Conservation (phyloP, 1,284 basidiomycete genomes). For the Trametes polyzona region DNA sequence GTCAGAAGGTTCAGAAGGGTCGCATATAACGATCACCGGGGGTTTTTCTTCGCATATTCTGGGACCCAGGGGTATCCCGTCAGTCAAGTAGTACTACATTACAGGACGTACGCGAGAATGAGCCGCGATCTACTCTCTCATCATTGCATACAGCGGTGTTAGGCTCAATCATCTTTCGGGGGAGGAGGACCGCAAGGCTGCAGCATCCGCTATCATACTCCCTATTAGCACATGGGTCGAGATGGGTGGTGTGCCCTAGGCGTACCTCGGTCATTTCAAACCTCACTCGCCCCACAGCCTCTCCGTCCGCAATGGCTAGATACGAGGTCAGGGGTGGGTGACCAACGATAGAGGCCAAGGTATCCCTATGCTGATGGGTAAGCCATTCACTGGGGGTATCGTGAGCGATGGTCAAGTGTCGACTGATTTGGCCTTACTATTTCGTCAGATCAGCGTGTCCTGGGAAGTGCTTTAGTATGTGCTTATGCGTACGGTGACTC, state of each 20-base stretch:
- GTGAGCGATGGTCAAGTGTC: slow-evolving; percentile 17
- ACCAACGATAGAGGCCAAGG: slow-evolving; percentile 88
- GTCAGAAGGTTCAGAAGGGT: background rate
- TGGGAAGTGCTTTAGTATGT: slow-evolving; percentile 27
- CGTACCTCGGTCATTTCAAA: slow-evolving; percentile 96
- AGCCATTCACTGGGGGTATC: slow-evolving; percentile 85
- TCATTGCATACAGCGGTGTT: background rate
- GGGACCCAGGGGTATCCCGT: background rate
- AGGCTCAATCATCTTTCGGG: slow-evolving; percentile 76
- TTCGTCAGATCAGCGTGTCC: slow-evolving; percentile 95
- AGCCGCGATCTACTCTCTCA: background rate
- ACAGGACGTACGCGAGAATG: slow-evolving; percentile 13
- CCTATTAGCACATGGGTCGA: background rate
- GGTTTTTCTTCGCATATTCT: background rate
- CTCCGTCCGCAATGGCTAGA: slow-evolving; percentile 92
- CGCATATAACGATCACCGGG: background rate
- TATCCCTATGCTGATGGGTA: slow-evolving; percentile 97
- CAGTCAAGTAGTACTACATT: slow-evolving; percentile 4
- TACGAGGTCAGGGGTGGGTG: slow-evolving; percentile 88
- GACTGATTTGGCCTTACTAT: slow-evolving; percentile 61
- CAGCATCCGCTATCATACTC: slow-evolving; percentile 81
- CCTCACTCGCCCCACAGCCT: slow-evolving; percentile 85
- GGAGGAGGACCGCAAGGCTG: slow-evolving; percentile 98
- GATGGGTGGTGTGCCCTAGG: slow-evolving; percentile 6
- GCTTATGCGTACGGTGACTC: background rate